A percentile compares a stretch with the other conserved stretches of the same genome.
Conservation (phyloP, 2,329 filamentous ascomycete species). For the Drechslerella stenobrocha region DNA sequence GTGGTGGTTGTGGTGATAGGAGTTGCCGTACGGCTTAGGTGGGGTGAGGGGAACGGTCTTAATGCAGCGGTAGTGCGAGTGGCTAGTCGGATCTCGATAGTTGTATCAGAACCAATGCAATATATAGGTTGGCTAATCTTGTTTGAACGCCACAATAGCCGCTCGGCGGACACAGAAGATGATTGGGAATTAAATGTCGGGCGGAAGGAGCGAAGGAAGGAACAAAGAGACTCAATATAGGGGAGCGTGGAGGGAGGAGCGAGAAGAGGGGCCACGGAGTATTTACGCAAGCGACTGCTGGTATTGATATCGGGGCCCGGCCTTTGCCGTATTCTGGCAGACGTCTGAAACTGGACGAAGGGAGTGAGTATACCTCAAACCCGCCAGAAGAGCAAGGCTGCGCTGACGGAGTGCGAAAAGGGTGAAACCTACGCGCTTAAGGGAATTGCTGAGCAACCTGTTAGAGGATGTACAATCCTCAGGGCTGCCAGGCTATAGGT, state of each 20-base stretch:
- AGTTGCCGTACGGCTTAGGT: slow-evolving; percentile 24
- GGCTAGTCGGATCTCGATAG: background rate
- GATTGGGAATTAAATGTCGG: background rate
- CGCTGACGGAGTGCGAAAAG: slow-evolving; percentile 10
- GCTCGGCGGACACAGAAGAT: slow-evolving; percentile 4
- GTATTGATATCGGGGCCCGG: slow-evolving; percentile 7
- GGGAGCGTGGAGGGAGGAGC: background rate
- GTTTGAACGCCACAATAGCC: background rate
- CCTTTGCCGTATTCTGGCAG: slow-evolving; percentile 28
- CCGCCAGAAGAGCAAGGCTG: slow-evolving; percentile 8
- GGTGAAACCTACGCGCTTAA: slow-evolving; percentile 48
- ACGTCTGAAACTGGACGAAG: slow-evolving; percentile 38
- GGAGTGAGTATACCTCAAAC: slow-evolving; percentile 22
- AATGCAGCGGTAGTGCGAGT: background rate
- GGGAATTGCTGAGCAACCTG: slow-evolving; percentile 4
- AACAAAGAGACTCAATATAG: slow-evolving; percentile 1
- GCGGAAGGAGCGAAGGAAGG: background rate
- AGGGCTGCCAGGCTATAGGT: background rate
- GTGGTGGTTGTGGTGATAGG: too few relatives aligned
- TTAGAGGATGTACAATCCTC: too few relatives aligned
- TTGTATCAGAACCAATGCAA: background rate
- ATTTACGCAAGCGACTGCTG: background rate
- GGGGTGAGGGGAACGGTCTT: slow-evolving; percentile 41
- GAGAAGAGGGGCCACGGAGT: background rate
- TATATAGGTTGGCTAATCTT: background rate